Evolutionary conservation across 2,329 filamentous ascomycete genomes (phyloP), one percentile per base, ranked within the genome.

Genomic region (Rutstroemia sp.): DNA sequence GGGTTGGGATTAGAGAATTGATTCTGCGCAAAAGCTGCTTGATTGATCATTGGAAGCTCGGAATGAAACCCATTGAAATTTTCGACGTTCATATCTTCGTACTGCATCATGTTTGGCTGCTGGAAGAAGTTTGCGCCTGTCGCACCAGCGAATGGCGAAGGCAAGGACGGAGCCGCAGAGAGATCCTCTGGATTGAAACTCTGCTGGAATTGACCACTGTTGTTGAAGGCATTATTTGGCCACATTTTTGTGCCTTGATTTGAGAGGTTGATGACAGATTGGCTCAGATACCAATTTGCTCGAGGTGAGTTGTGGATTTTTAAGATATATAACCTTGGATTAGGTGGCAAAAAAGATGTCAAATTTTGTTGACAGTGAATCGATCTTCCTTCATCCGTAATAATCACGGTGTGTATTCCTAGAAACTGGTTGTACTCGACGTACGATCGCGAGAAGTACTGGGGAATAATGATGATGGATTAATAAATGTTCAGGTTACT

Each of bases 181-280:
- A 45, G 19, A 44, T 60, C 59, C 51, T 68, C 61, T 64, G 63
- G 57, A 59, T 61, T 65, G 61, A 67, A 62, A 49, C 58, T 60
- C 36, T 57, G 59, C 30, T 54, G 61, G 47, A 61, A 62, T 25
- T 54, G 51, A 21, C 61, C 59, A 59, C 68, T 64, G 54, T 50
- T 60, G 30, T 60, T 60, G 59, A 64, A 67, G 12, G 57, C 59
- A 57, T 64, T 63, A 45, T 65, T 68, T 34, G 56, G 57, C 66
- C 66, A 68, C 66, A 68, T 68, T 10, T 45, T 51, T 44, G 45
- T 17, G 34, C 44, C 45, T 48, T 44, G 23, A 54, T 16, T 21
- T 8, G 25, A 27, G 25, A 27, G 7, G 25, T 27, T 27, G 25
- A 38, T 25, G 27, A 16, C 2, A 48, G 38, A 34, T 39, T 48